Base-by-base conservation (phyloP, 2,329 filamentous ascomycete genomes). In the Aschersonia sp. region DNA sequence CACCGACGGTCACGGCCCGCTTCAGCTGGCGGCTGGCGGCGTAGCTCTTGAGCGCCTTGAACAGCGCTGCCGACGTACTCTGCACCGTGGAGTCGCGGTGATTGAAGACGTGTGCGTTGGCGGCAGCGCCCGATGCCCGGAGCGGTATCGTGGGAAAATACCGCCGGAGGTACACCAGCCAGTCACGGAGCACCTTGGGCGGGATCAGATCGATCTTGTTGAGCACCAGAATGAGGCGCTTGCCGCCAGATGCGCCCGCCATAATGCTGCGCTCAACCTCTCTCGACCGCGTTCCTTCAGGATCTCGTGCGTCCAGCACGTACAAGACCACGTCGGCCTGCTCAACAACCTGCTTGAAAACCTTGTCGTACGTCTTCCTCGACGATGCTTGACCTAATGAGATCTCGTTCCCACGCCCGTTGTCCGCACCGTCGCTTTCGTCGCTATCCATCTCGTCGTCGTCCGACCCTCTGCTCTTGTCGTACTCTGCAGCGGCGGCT, bases 171-270 rank as follows among this genome's bases (percentile, higher is more conserved):
- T 95, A 81, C 49, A 76, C 66, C 54, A 95, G 79, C 89, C 89
- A 95, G 58, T 76, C 79, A 62, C 86, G 87, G 43, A 95, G 78
- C 10, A 90, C 84, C 44, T 81, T 74, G 29, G 86, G 79, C 3
- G 89, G 89, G 43, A 95, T 77, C 48, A 95, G 76, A 63, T 95
- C 89, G 62, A 94, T 89, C 77, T 95, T 95, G 81, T 95, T 95
- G 55, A 95, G 73, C 49, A 95, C 79, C 50, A 95, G 79, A 50
- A 95, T 94, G 50, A 95, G 74, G 46, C 89, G 78, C 72, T 95
- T 95, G 54, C 82, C 83, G 48, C 84, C 85, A 31, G 76, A 76
- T 11, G 87, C 84, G 8, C 87, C 83, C n/a, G 87, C 83, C 84
- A 94, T 89, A 62, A 95, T 81, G 66, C 84, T 82, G 51, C 87